Evolutionary conservation across 345 rosid genomes (phyloP), one percentile per base, ranked within the genome.

Genomic region (Reutealis trisperma): DNA sequence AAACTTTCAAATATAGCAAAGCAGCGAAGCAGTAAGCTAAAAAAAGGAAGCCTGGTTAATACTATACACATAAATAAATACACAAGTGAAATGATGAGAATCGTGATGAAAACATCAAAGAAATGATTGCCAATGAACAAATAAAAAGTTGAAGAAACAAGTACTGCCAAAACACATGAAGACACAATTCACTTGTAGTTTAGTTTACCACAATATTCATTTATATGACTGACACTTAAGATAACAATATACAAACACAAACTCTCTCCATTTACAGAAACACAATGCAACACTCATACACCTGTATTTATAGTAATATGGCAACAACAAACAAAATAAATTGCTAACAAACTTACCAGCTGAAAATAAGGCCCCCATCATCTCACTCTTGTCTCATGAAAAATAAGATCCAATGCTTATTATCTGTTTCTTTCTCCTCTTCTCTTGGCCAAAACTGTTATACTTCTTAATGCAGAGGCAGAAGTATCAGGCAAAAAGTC

Each of bases 181-280:
- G 22, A 55, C 41, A 47, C n/a, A 25, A 75, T 72, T 32, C 37
- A 59, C 27, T 24, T 19, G 64, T 19, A 62, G 67, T 30, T 24
- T 54, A 13, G 61, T 65, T 71, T 51, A 32, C 15, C 77, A 66
- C 15, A 55, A 71, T 60, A 37, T 19, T 51, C 10, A 37, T 58
- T 75, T 60, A 77, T 74, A 55, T 41, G 54, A 52, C 57, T 6
- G n/a, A 66, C 45, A 64, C 58, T 52, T 54, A 45, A 1, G 19
- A 42, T 45, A 21, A 57, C 42, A 44, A 63, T 67, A 70, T 68
- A 81, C 49, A 67, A 60, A 75, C 71, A 67, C 16, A 22, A 19
- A 73, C 41, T 30, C 55, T 79, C 13, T 65, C 70, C 74, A 77
- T 81, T 70, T 77, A 81, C 84, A 77, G 27, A 25, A 73, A 37